These are phyloP conservation scores for Polyporus arcularius DNA, from an alignment of 768 basidiomycete species.

Conservation along the genomic window DNA sequence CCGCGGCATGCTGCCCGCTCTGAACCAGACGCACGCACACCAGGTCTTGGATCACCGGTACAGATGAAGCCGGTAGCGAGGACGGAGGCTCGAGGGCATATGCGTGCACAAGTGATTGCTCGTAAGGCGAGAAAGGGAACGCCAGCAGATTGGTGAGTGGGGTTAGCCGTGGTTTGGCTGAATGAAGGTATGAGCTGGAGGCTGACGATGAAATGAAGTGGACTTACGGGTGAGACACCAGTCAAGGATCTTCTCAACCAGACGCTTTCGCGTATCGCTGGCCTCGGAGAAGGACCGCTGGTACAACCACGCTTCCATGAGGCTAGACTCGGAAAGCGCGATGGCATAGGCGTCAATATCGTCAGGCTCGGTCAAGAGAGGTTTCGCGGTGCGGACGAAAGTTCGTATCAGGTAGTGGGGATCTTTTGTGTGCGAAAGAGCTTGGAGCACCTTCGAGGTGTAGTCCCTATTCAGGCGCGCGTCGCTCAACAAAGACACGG, in stretches of 20 bases:
- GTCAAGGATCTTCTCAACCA: slow-evolving; percentile 60
- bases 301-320: slow-evolving; percentile 76
- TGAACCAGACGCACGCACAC: slow-evolving; percentile 77
- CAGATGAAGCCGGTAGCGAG: slow-evolving; percentile 45
- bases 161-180: slow-evolving; percentile 60
- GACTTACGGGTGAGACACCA: slow-evolving; percentile 73
- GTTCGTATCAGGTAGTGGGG: slow-evolving; percentile 61
- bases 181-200: slow-evolving; percentile 1
- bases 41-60: slow-evolving; percentile 72
- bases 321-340: slow-evolving; percentile 63
- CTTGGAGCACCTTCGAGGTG: slow-evolving; percentile 75
- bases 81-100: slow-evolving; percentile 61
- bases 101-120: slow-evolving; percentile 56
- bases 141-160: slow-evolving; percentile 64
- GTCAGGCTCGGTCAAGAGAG: slow-evolving; percentile 63
- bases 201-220: neutral
- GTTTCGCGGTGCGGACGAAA: slow-evolving; percentile 77
- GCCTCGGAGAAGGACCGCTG: slow-evolving; percentile 69
- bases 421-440: slow-evolving; percentile 50
- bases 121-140: slow-evolving; percentile 65
- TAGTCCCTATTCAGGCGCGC: slow-evolving; percentile 74
- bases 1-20: slow-evolving; percentile 67
- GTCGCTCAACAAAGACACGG: slow-evolving; percentile 73
- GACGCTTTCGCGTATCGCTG: slow-evolving; percentile 50
- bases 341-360: slow-evolving; percentile 72